Percentiles rank a stretch among this genome's conserved stretches.
Conservation (phyloP, 1,284 basidiomycete genomes). For the Mycena sp. region DNA sequence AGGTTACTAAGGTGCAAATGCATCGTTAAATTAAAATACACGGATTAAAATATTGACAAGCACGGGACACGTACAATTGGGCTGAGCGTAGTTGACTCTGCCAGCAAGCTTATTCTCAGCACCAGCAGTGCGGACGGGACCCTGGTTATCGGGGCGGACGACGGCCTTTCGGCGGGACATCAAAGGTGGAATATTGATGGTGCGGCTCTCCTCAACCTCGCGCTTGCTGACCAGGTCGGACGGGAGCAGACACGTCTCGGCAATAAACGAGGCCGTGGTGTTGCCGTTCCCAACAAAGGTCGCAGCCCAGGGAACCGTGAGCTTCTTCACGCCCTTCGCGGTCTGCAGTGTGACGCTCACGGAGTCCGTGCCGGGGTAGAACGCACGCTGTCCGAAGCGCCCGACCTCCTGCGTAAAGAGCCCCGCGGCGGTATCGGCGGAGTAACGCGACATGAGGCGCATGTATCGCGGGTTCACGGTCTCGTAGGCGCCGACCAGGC, state of each 20-base stretch:
- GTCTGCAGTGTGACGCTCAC: constrained; percentile 15
- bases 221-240: background rate
- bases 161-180: constrained; percentile 13
- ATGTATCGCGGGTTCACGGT: constrained; percentile 25
- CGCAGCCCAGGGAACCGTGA: constrained; percentile 29
- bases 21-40: too few relatives aligned
- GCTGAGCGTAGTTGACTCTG: constrained; percentile 10
- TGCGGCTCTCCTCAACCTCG: background rate
- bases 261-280: constrained; percentile 24
- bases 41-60: too few relatives aligned
- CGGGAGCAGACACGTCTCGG: constrained; percentile 5
- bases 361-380: constrained; percentile 27
- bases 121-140: background rate
- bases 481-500: constrained; percentile 27
- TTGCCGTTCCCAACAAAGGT: constrained; percentile 21
- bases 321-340: background rate
- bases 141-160: constrained; percentile 15
- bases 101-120: background rate
- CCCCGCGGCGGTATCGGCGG: constrained; percentile 16
- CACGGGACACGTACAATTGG: constrained; percentile 26
- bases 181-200: background rate
- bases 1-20: constrained; percentile 23
- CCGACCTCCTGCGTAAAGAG: constrained; percentile 26
- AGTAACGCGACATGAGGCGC: constrained; percentile 26
- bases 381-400: constrained; percentile 23